A percentile compares a stretch with the other conserved stretches of the same genome.
These are phyloP conservation scores for Acer saccharum DNA, from an alignment of 345 rosid genomes.

Conservation along the genomic window DNA sequence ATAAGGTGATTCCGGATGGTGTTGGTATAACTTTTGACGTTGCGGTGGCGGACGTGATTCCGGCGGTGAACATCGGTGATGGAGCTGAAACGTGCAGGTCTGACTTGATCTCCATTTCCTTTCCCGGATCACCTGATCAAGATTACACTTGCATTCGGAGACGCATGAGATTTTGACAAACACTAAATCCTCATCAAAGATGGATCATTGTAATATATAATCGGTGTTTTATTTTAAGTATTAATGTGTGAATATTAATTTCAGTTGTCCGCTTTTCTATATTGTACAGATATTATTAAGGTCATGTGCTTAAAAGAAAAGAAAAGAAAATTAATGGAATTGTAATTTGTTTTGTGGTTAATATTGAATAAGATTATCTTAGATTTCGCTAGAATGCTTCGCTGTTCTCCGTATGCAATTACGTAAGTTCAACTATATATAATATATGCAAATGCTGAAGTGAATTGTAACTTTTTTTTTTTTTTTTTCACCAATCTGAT, in stretches of 20 bases:
- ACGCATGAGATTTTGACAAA: background rate
- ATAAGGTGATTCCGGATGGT: background rate
- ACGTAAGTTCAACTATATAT: too few species aligned
- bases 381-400: too few species aligned
- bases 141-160: background rate
- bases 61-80: conserved; percentile 1
- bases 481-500: too few species aligned
- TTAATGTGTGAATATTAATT: too few species aligned
- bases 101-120: conserved; percentile 30
- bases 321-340: background rate
- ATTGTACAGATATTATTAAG: background rate
- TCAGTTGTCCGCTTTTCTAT: background rate
- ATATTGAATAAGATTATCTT: too few species aligned
- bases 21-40: background rate
- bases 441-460: too few species aligned
- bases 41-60: background rate
- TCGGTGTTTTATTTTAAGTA: too few species aligned
- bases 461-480: too few species aligned
- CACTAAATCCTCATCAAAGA: background rate
- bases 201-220: background rate
- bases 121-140: conserved; percentile 7
- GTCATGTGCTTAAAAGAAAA: background rate
- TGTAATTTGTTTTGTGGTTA: background rate
- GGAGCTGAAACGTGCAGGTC: conserved; percentile 23
- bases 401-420: too few species aligned